These are phyloP conservation scores for Arthrobotrys megalospora DNA, from an alignment of 2,329 filamentous ascomycete species.

Conservation along the genomic window DNA sequence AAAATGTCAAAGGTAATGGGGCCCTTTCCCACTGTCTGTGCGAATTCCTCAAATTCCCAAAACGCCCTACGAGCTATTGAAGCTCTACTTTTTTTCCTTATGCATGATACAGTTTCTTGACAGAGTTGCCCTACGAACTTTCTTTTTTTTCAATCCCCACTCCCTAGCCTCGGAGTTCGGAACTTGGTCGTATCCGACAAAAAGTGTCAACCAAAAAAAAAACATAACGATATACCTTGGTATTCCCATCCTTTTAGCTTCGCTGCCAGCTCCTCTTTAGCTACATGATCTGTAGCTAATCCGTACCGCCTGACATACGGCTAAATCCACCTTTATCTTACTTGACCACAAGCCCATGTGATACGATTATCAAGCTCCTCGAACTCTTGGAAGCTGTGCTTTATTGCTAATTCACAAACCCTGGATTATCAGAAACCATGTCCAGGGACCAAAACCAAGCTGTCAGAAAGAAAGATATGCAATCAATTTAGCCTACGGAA, in stretches of 20 bases:
- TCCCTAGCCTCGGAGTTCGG: slow-evolving; percentile 38
- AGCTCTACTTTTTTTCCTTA: not conserved
- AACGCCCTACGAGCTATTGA: too few species aligned
- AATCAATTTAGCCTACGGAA: slow-evolving; percentile 44
- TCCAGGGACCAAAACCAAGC: slow-evolving; percentile 12
- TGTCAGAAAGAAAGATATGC: slow-evolving; percentile 11
- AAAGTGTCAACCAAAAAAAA: not conserved
- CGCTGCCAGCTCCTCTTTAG: too few species aligned
- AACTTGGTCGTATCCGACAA: slow-evolving; percentile 47
- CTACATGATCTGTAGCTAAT: too few species aligned
- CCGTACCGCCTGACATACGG: slow-evolving; percentile 1
- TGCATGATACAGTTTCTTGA: not conserved
- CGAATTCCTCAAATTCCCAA: too few species aligned
- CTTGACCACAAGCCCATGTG: not conserved
- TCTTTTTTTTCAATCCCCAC: not conserved
- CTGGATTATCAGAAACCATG: not conserved
- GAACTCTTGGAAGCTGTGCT: not conserved
- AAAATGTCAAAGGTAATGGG: slow-evolving; percentile 8
- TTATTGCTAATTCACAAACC: not conserved
- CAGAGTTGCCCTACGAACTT: not conserved
- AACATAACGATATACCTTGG: slow-evolving; percentile 24
- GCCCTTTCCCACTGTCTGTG: too few species aligned
- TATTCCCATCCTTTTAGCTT: slow-evolving; percentile 4
- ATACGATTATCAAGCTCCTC: slow-evolving; percentile 9
- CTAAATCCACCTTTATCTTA: not conserved